A percentile compares a stretch with the other conserved stretches of the same genome.
Evolutionary conservation across 1,284 basidiomycete species (phyloP).

Genomic region (Porogramme epimiltina): DNA sequence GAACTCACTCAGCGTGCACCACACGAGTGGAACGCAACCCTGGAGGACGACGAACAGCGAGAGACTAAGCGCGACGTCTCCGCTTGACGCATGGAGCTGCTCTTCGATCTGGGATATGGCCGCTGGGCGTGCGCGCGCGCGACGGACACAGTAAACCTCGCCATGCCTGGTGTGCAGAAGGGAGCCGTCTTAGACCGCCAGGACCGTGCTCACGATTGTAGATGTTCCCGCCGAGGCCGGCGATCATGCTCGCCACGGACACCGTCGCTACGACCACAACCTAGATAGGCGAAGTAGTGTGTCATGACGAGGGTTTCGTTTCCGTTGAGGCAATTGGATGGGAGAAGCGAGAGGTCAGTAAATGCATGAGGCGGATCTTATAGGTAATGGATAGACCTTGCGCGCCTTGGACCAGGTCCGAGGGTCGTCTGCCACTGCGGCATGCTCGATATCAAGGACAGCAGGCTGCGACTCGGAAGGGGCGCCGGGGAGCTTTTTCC

Average conservation of each 20-base stretch:
- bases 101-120: slow-evolving; percentile 67
- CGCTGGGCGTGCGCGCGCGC: slow-evolving; percentile 34
- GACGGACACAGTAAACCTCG: slow-evolving; percentile 2
- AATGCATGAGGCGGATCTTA: background rate
- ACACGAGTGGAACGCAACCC: slow-evolving; percentile 67
- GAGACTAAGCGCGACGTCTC: slow-evolving; percentile 73
- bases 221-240: slow-evolving; percentile 68
- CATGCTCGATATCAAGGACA: slow-evolving; percentile 64
- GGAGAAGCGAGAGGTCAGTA: too few species aligned
- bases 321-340: too few species aligned
- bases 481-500: too few species aligned
- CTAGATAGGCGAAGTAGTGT: too few species aligned
- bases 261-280: slow-evolving; percentile 58
- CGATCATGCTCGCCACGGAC: slow-evolving; percentile 63
- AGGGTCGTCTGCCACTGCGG: slow-evolving; percentile 76
- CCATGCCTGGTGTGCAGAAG: too few species aligned
- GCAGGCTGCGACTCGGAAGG: too few species aligned
- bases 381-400: slow-evolving; percentile 53
- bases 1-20: slow-evolving; percentile 78
- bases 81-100: slow-evolving; percentile 65
- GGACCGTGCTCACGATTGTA: slow-evolving; percentile 59
- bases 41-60: slow-evolving; percentile 83
- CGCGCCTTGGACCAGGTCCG: slow-evolving; percentile 67
- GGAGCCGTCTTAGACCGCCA: background rate
- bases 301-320: too few species aligned